Evolutionary conservation across 1,284 basidiomycete species (phyloP).

Genomic region (Naganishia sp.): DNA sequence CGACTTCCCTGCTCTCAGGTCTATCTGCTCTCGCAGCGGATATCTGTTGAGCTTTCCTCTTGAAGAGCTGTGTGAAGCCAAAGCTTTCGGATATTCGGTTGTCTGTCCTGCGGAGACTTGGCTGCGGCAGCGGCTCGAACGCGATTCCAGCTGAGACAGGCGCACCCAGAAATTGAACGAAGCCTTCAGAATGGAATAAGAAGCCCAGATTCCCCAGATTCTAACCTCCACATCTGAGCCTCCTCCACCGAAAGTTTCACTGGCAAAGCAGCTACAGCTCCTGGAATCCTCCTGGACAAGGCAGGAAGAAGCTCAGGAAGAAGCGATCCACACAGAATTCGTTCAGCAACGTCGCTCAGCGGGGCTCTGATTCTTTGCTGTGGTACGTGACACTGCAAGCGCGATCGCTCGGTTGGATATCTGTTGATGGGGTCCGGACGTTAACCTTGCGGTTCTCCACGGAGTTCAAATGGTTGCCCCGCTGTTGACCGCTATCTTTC

Average conservation of each 20-base stretch:
- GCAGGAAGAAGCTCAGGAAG: too few species aligned
- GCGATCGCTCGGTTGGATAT: background rate
- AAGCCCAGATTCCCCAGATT: background rate
- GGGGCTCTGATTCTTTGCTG: background rate
- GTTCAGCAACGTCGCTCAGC: background rate
- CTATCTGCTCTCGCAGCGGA: too few species aligned
- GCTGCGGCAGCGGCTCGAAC: background rate
- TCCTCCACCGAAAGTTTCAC: background rate
- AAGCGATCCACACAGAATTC: background rate
- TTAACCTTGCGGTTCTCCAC: constrained; percentile 13
- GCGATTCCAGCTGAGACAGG: constrained; percentile 3
- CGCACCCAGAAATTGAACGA: background rate
- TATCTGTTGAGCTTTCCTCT: too few species aligned
- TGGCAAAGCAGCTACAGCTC: too few species aligned
- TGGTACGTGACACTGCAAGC: background rate
- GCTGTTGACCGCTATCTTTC: background rate
- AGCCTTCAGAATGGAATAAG: background rate
- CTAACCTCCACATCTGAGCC: background rate
- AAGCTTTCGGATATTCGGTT: background rate
- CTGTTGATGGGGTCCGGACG: constrained; percentile 9
- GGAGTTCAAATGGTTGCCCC: background rate
- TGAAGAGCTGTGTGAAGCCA: too few species aligned
- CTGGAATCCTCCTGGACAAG: too few species aligned
- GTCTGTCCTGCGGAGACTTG: constrained; percentile 2
- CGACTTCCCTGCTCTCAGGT: too few species aligned